Evolutionary conservation across 805 yeast species (phyloP).

Genomic region (Starmerella lactis-condensi): DNA sequence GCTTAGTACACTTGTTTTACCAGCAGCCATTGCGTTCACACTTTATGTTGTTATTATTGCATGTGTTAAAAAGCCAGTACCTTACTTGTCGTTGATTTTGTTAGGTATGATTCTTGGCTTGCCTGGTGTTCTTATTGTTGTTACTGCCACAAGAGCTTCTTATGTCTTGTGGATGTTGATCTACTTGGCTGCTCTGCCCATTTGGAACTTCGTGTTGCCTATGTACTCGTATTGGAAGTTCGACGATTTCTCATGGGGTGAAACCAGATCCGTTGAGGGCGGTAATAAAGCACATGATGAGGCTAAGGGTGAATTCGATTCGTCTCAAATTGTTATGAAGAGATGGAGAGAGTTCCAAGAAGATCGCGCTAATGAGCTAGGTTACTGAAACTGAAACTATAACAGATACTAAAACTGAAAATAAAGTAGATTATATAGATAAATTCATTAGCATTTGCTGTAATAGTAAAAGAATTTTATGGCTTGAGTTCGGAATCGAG

Average conservation of each 20-base stretch:
- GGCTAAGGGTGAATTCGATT: slow-evolving; percentile 69
- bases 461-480: slow-evolving; percentile 4
- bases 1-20: slow-evolving; percentile 72
- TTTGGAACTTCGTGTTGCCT: slow-evolving; percentile 84
- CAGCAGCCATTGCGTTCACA: slow-evolving; percentile 73
- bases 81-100: slow-evolving; percentile 54
- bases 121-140: slow-evolving; percentile 63
- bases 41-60: slow-evolving; percentile 58
- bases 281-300: slow-evolving; percentile 53
- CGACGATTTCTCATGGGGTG: slow-evolving; percentile 95
- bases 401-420: too few species aligned
- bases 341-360: slow-evolving; percentile 89
- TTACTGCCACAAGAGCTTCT: slow-evolving; percentile 57
- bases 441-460: slow-evolving; percentile 6
- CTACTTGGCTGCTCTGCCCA: slow-evolving; percentile 66
- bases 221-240: slow-evolving; percentile 82
- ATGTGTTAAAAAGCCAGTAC: slow-evolving; percentile 55
- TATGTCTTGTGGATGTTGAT: slow-evolving; percentile 65
- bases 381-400: too few species aligned
- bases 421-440: too few species aligned
- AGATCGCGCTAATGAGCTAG: too few species aligned
- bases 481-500: slow-evolving; percentile 9
- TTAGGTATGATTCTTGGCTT: slow-evolving; percentile 66
- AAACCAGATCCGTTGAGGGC: slow-evolving; percentile 64
- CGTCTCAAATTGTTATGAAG: slow-evolving; percentile 76